A percentile compares a stretch with the other conserved stretches of the same genome.
Evolutionary conservation across 1,139 yeast species (phyloP).

Genomic region (Taphrina communis): DNA sequence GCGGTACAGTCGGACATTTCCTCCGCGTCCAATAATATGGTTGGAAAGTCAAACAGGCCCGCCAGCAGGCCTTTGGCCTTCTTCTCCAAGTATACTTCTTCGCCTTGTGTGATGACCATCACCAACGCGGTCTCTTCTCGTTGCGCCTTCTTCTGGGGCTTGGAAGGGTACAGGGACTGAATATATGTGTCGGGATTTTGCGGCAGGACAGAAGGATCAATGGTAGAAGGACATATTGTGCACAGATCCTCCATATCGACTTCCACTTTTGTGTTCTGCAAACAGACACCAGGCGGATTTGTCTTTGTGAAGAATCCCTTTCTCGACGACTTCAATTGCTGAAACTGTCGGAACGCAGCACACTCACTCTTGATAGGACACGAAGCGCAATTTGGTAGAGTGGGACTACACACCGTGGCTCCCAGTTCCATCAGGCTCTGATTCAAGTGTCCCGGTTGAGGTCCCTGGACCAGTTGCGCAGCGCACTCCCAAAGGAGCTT

Average conservation of each 20-base stretch:
- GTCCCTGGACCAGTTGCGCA: conserved; percentile 35
- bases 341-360: conserved; percentile 33
- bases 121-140: conserved; percentile 36
- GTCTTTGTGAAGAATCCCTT: conserved; percentile 23
- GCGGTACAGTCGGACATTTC: neutral
- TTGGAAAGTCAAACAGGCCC: conserved; percentile 43
- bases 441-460: conserved; percentile 40
- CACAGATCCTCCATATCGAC: conserved; percentile 38
- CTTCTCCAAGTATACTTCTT: conserved; percentile 36
- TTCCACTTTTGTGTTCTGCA: neutral
- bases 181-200: conserved; percentile 33
- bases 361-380: conserved; percentile 40
- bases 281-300: neutral
- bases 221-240: conserved; percentile 17
- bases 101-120: conserved; percentile 20
- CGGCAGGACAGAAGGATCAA: conserved; percentile 19
- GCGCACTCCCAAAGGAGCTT: conserved; percentile 42
- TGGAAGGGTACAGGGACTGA: conserved; percentile 38
- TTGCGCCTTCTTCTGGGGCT: conserved; percentile 36
- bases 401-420: conserved; percentile 42
- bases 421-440: conserved; percentile 44
- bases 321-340: conserved; percentile 7
- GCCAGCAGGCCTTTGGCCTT: conserved; percentile 43
- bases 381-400: conserved; percentile 28
- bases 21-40: conserved; percentile 25